Evolutionary conservation across 1,284 basidiomycete species (phyloP).

Genomic region (Boletus smithii): DNA sequence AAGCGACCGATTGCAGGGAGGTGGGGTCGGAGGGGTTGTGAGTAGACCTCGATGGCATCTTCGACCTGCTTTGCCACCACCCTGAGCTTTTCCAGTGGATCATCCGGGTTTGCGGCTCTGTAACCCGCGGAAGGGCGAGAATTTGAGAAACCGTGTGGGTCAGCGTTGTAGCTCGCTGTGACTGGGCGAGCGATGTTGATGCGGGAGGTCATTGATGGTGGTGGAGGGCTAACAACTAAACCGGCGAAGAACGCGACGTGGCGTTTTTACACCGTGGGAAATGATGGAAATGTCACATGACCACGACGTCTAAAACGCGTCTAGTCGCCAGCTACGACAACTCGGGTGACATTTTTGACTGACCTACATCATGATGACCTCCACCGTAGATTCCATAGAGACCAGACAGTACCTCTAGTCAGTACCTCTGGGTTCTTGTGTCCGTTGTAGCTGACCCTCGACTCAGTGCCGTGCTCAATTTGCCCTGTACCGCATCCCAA

Average conservation of each 20-base stretch:
- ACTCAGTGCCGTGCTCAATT: conserved; percentile 59
- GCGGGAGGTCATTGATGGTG: conserved; percentile 62
- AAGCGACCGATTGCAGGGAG: conserved; percentile 95
- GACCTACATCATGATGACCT: conserved; percentile 1
- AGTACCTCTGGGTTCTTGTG: conserved; percentile 1
- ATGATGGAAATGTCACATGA: conserved; percentile 21
- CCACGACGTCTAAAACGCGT: neutral
- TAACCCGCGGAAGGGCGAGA: conserved; percentile 64
- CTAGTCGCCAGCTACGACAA: too few relatives aligned
- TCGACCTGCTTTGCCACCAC: conserved; percentile 79
- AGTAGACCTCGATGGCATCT: conserved; percentile 89
- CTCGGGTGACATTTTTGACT: too few relatives aligned
- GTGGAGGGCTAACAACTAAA: neutral
- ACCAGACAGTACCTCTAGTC: conserved; percentile 25
- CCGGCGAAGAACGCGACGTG: conserved; percentile 9
- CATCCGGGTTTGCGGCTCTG: conserved; percentile 75
- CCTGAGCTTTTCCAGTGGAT: conserved; percentile 81
- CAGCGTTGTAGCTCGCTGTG: conserved; percentile 51
- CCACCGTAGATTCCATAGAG: conserved; percentile 4
- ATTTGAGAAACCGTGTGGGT: conserved; percentile 74
- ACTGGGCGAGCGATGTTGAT: conserved; percentile 79
- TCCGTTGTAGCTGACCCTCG: neutral
- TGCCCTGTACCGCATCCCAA: conserved; percentile 60
- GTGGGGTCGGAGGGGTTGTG: conserved; percentile 92
- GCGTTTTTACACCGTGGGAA: conserved; percentile 17